Conservation (phyloP, 1,139 yeast genomes). For the Hyphopichia khmerensis region DNA sequence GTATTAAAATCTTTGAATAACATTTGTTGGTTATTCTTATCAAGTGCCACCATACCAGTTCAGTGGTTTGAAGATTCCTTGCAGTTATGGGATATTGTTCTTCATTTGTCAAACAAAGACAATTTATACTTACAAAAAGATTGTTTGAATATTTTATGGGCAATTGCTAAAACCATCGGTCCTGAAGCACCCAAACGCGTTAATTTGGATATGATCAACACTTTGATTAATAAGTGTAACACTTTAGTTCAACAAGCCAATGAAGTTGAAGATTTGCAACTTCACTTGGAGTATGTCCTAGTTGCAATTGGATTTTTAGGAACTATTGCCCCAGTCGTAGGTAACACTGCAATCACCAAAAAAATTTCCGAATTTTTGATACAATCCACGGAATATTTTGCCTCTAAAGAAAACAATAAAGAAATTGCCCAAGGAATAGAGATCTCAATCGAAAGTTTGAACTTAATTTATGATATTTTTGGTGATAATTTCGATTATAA, state of each 20-base stretch:
- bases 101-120: constrained; percentile 17
- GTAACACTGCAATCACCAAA: constrained; percentile 45
- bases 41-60: constrained; percentile 32
- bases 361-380: constrained; percentile 49
- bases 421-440: constrained; percentile 25
- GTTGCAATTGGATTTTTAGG: constrained; percentile 54
- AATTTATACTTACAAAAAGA: constrained; percentile 39
- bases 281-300: constrained; percentile 23
- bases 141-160: constrained; percentile 62
- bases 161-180: constrained; percentile 47
- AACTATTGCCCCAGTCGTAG: constrained; percentile 49
- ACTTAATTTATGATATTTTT: constrained; percentile 72
- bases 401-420: constrained; percentile 9
- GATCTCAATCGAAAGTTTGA: constrained; percentile 58
- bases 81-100: constrained; percentile 38
- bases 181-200: constrained; percentile 26
- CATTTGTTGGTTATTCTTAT: constrained; percentile 52
- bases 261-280: constrained; percentile 11
- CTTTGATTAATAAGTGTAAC: constrained; percentile 22
- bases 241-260: constrained; percentile 9
- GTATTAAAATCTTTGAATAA: constrained; percentile 71
- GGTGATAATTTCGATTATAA: constrained; percentile 79
- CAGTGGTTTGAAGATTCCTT: constrained; percentile 32
- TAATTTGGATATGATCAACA: constrained; percentile 22
- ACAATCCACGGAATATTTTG: constrained; percentile 21